Conservation (phyloP, 164 flowering plant species). For the Umbellularia californica region DNA sequence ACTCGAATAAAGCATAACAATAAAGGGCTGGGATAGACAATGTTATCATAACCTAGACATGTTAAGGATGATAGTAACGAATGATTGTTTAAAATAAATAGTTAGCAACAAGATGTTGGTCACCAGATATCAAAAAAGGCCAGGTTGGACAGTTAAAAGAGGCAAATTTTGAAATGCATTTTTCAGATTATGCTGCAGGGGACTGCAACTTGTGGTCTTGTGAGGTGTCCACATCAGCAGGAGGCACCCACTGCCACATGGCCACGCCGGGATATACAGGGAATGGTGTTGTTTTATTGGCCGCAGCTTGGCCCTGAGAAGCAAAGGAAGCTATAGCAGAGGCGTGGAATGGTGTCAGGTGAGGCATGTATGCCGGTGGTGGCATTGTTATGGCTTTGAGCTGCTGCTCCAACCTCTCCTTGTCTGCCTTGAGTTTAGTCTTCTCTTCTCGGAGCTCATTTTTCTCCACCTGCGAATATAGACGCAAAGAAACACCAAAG, state of each 20-base stretch:
- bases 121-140: too few species aligned
- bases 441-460: conserved; percentile 94
- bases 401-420: conserved; percentile 82
- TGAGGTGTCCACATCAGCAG: conserved; percentile 88
- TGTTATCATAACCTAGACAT: too few species aligned
- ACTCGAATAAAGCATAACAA: too few species aligned
- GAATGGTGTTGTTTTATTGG: conserved; percentile 70
- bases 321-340: conserved; percentile 33
- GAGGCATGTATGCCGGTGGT: conserved; percentile 61
- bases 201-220: conserved; percentile 93
- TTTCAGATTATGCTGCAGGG: conserved; percentile 65
- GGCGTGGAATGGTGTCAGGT: conserved; percentile 54
- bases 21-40: too few species aligned
- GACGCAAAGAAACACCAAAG: not conserved
- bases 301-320: conserved; percentile 61
- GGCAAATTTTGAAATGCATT: not conserved
- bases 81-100: too few species aligned
- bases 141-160: too few species aligned
- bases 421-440: conserved; percentile 75
- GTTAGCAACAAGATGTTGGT: too few species aligned
- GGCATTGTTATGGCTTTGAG: conserved; percentile 54
- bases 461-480: conserved; percentile 57
- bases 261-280: conserved; percentile 83
- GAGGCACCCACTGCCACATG: conserved; percentile 99
- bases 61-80: too few species aligned